A percentile compares a stretch with the other conserved stretches of the same genome.
Conservation (phyloP, 2,329 filamentous ascomycete genomes). For the Macrophomina tecta region DNA sequence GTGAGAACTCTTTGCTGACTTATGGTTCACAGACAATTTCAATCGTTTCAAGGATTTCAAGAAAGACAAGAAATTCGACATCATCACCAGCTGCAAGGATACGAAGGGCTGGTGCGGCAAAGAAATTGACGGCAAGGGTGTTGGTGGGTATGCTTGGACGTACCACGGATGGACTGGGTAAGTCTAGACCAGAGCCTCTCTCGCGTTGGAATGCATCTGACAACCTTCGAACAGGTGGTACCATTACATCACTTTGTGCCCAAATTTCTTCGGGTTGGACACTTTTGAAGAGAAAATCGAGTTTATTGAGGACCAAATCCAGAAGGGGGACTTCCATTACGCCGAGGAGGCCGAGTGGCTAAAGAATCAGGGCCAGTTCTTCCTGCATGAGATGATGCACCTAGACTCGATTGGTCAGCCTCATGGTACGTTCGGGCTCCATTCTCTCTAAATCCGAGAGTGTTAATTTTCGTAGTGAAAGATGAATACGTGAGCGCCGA, state of each 20-base stretch:
- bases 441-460: not conserved
- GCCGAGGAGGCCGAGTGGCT: not conserved
- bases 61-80: not conserved
- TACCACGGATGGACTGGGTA: not conserved
- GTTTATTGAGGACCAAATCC: not conserved
- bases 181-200: not conserved
- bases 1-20: not conserved
- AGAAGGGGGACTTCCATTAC: not conserved
- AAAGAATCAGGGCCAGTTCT: not conserved
- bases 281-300: not conserved
- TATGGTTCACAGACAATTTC: not conserved
- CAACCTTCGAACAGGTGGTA: not conserved
- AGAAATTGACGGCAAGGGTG: not conserved
- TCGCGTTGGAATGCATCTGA: not conserved
- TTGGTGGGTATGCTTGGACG: not conserved
- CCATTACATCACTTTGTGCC: not conserved
- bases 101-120: not conserved
- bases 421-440: not conserved
- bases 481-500: not conserved
- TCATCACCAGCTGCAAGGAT: not conserved
- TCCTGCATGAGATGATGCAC: not conserved
- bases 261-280: not conserved
- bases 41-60: not conserved
- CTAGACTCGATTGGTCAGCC: not conserved
- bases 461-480: not conserved